Base-by-base conservation (phyloP, 371 early-diverging fungal genomes). In the Lichtheimia ornata region DNA sequence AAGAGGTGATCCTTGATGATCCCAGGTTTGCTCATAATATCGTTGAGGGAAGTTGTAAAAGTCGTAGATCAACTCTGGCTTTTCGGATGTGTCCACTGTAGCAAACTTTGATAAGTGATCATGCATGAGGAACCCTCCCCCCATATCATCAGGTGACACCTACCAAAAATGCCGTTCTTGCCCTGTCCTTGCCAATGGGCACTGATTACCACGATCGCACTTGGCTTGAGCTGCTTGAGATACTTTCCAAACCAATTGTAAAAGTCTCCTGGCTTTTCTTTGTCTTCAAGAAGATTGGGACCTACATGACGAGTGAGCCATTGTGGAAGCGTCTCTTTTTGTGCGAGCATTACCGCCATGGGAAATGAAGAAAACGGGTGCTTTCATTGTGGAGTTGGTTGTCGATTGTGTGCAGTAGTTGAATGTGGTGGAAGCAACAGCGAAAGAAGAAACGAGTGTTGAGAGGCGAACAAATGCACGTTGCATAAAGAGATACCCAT, bases 11-110 rank as follows among this genome's bases (percentile, higher is more conserved):
- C 82, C 86, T 35, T 64, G 62, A 14, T 87, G 85, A 41, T 84
- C 82, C 71, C 86, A 89, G 24, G 73, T 72, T 40, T 80, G 63
- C 54, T 78, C 70, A 65, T 86, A 87, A 62, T 80, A 78, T n/a
- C 58, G 72, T 18, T 75, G 64, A 0, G 89, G 87, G 42, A 87
- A 86, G 15, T 69, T 70, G 59, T 84, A 83, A 63, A 89, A 89
- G 51, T 89, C 89, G 56, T 88, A 88, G n/a, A 85, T 84, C 17
- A 85, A 67, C 25, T 72, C 66, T 1, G 86, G 86, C 44, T 72
- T 79, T 28, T 71, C 69, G 3, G 74, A 65, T 4, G 69, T 66
- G 7, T 76, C 77, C n/a, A 79, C 83, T 74, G 56, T 22, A n/a
- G n/a, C n/a, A 24, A 44, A 49, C 28, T 14, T 22, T 12, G 17